A percentile compares a stretch with the other conserved stretches of the same genome.
phyloP scores from a whole-genome alignment of 352 stramenopile species.

The Peronospora tabacina region DNA sequence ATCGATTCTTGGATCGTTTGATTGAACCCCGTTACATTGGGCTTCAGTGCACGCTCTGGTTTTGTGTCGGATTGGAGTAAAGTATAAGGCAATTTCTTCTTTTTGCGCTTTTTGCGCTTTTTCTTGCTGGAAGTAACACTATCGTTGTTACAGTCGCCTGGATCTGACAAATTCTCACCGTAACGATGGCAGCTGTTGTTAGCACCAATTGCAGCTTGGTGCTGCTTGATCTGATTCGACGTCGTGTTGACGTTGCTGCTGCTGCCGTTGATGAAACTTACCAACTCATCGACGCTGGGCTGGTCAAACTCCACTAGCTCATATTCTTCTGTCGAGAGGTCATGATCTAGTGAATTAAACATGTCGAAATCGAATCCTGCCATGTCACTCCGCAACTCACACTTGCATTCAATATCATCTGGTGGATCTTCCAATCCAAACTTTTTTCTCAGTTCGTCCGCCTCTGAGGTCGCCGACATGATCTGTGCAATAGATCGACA shows the following conservation, averaged over 20 bases:
- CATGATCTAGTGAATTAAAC: slow-evolving; percentile 70
- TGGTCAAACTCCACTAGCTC: slow-evolving; percentile 77
- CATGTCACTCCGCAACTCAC: slow-evolving; percentile 47
- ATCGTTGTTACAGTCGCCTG: slow-evolving; percentile 18
- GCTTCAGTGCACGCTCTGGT: slow-evolving; percentile 3
- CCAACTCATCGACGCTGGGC: slow-evolving; percentile 70
- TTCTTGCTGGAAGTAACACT: slow-evolving; percentile 34
- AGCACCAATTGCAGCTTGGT: slow-evolving; percentile 14
- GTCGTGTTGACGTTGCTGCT: slow-evolving; percentile 19
- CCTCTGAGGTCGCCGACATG: slow-evolving; percentile 73
- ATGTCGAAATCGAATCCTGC: slow-evolving; percentile 70
- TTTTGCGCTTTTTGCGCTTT: slow-evolving; percentile 72
- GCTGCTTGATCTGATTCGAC: slow-evolving; percentile 19
- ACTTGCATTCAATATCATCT: slow-evolving; percentile 39
- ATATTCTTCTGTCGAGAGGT: slow-evolving; percentile 70
- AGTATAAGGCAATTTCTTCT: slow-evolving; percentile 41
- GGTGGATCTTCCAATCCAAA: slow-evolving; percentile 59
- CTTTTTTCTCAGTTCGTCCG: slow-evolving; percentile 67
- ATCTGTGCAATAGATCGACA: slow-evolving; percentile 78
- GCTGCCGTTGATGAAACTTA: slow-evolving; percentile 75
- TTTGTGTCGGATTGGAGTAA: slow-evolving; percentile 14
- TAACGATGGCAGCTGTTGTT: slow-evolving; percentile 28
- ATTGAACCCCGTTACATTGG: background rate
- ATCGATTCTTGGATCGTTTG: slow-evolving; percentile 17
- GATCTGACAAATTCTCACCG: slow-evolving; percentile 24